A percentile compares a stretch with the other conserved stretches of the same genome.
Evolutionary conservation across 306 rosid species (phyloP).

Genomic region (Dicorynia guianensis): DNA sequence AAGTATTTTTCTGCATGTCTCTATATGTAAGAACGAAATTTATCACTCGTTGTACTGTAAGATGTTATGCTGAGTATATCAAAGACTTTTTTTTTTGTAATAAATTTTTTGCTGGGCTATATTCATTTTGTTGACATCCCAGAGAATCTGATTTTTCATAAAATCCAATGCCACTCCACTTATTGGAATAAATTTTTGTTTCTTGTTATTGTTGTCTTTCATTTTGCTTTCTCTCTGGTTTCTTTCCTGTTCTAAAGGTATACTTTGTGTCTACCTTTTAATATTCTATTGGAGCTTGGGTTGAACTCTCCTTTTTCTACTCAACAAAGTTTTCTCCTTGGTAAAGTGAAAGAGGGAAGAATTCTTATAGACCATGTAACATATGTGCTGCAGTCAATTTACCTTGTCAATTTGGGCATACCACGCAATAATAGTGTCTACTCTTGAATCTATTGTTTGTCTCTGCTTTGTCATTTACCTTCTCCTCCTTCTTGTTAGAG

Average conservation of each 20-base stretch:
- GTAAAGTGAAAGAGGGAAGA: constrained; percentile 3
- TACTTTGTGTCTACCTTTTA: not conserved
- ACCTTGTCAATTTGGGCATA: constrained; percentile 2
- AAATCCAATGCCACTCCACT: no score
- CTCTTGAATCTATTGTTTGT: not conserved
- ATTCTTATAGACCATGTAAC: not conserved
- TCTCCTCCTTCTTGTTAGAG: not conserved
- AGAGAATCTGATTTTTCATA: no score
- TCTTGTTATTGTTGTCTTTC: no score
- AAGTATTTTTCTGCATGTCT: not conserved
- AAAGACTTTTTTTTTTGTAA: no score
- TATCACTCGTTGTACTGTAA: not conserved
- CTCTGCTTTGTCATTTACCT: not conserved
- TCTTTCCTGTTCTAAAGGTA: not conserved
- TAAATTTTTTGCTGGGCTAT: no score
- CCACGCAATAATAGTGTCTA: not conserved
- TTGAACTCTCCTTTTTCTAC: not conserved
- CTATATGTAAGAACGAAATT: not conserved
- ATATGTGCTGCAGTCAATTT: not conserved
- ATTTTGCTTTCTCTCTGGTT: not conserved
- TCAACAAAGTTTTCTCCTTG: constrained; percentile 9
- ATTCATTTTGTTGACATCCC: not conserved
- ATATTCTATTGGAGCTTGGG: not conserved
- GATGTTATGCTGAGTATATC: not conserved
- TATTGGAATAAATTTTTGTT: no score